Conservation (phyloP, 2,329 filamentous ascomycete genomes). For the Penicillium sp. region DNA sequence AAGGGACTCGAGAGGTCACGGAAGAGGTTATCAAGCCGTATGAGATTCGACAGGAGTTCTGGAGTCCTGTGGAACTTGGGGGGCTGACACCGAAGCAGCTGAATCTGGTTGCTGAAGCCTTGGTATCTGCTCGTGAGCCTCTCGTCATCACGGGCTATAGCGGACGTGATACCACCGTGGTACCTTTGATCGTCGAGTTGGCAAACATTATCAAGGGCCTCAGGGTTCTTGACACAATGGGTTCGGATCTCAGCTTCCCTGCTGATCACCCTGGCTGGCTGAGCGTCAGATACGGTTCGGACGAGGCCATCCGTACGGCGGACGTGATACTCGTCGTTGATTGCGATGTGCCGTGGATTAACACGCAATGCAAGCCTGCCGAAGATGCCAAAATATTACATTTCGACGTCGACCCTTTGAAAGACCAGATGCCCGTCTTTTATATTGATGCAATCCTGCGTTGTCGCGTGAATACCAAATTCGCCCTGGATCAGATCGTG, state of each 20-base stretch:
- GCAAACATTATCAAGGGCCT: neutral
- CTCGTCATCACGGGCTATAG: neutral
- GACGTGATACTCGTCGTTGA: neutral
- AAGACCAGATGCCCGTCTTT: neutral
- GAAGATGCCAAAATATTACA: neutral
- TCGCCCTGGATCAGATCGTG: neutral
- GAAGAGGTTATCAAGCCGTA: neutral
- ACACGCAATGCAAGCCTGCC: neutral
- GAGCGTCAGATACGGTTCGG: constrained; percentile 6
- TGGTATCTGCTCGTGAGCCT: neutral
- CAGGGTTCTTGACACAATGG: constrained; percentile 6
- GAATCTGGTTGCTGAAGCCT: neutral
- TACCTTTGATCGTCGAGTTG: neutral
- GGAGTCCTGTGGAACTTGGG: neutral
- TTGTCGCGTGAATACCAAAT: neutral
- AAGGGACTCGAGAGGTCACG: neutral
- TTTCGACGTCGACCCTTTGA: neutral
- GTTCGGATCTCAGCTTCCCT: constrained; percentile 6
- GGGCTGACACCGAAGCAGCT: neutral
- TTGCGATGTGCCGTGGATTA: neutral
- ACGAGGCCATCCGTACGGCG: neutral
- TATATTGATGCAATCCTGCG: neutral
- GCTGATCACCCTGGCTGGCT: constrained; percentile 7
- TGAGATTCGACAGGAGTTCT: neutral
- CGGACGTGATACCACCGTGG: neutral